phyloP scores from a whole-genome alignment of 2,329 filamentous ascomycete genomes.

The Penicillium sp. region DNA sequence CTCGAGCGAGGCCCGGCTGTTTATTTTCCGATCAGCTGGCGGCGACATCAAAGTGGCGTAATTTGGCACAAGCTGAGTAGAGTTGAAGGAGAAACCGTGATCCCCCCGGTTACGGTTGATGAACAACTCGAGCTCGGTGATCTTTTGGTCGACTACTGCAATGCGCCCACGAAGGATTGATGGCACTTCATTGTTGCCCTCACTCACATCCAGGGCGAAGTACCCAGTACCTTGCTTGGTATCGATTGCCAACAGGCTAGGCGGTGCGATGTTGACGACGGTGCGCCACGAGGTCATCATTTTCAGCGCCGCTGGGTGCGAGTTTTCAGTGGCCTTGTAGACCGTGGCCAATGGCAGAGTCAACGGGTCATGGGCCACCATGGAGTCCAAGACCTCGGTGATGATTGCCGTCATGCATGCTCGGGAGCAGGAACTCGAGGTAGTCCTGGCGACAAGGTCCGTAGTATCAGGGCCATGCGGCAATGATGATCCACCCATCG shows the following conservation, averaged over 20 bases:
- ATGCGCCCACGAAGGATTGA: conserved; percentile 2
- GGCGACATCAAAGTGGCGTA: conserved; percentile 5
- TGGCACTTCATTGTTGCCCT: neutral
- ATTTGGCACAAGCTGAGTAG: conserved; percentile 6
- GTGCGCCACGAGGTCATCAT: conserved; percentile 15
- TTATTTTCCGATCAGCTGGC: conserved; percentile 3
- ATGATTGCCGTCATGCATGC: conserved; percentile 6
- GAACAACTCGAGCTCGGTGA: conserved; percentile 12
- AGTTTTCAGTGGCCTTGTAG: conserved; percentile 12
- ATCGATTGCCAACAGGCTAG: conserved; percentile 12
- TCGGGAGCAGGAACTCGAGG: neutral
- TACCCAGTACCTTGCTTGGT: conserved; percentile 8
- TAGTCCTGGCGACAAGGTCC: neutral
- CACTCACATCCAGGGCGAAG: conserved; percentile 7
- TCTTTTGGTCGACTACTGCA: conserved; percentile 3
- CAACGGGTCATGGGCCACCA: conserved; percentile 8
- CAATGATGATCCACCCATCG: neutral
- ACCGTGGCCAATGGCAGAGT: conserved; percentile 6
- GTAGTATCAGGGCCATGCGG: neutral
- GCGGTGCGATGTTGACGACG: neutral
- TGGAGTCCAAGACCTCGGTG: neutral
- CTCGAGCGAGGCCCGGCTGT: neutral
- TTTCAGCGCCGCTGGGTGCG: conserved; percentile 7
- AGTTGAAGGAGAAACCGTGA: conserved; percentile 11
- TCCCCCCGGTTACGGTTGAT: conserved; percentile 12